These are phyloP conservation scores for Apiotrichum mycotoxinovorans DNA, from an alignment of 1,284 basidiomycete genomes.

Conservation along the genomic window DNA sequence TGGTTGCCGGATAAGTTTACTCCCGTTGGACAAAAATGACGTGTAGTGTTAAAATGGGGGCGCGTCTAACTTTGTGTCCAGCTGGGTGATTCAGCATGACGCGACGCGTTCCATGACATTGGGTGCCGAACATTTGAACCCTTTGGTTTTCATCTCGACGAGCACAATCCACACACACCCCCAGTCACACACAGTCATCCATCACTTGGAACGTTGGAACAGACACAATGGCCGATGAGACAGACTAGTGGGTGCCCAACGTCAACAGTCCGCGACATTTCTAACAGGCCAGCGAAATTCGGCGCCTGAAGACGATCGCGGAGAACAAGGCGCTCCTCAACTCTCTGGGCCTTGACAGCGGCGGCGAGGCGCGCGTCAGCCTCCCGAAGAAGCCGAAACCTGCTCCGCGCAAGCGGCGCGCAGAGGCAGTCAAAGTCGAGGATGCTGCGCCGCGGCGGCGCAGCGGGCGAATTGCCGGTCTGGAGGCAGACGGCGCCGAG, in stretches of 20 bases:
- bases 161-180: too few relatives aligned
- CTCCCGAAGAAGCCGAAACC: constrained; percentile 8
- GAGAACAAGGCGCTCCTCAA: constrained; percentile 49
- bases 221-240: too few relatives aligned
- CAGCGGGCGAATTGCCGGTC: constrained; percentile 36
- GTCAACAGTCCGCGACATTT: too few relatives aligned
- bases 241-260: neutral
- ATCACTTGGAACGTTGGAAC: too few relatives aligned
- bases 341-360: constrained; percentile 46
- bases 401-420: constrained; percentile 5
- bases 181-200: too few relatives aligned
- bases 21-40: neutral
- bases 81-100: neutral
- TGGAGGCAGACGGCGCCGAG: constrained; percentile 40
- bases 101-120: neutral
- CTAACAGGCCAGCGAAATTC: constrained; percentile 36
- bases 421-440: constrained; percentile 15
- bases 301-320: constrained; percentile 49
- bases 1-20: neutral
- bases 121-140: too few relatives aligned
- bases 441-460: constrained; percentile 40
- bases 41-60: neutral
- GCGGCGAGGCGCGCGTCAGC: constrained; percentile 21
- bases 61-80: neutral
- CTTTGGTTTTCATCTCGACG: too few relatives aligned